phyloP scores from a whole-genome alignment of 257 asterid species.

The Solanum raphanifolium region DNA sequence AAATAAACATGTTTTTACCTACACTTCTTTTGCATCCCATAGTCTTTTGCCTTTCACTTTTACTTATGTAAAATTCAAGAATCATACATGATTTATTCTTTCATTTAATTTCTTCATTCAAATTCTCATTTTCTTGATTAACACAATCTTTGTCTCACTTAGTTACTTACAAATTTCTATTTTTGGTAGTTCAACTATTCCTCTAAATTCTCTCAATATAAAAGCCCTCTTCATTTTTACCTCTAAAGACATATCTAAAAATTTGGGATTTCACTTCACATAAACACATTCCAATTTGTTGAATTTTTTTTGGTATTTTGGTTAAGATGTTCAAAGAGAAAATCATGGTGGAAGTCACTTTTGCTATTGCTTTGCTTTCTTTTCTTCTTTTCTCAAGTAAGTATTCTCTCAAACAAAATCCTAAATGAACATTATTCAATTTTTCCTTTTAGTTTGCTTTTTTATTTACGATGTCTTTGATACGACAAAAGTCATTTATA shows the following conservation, averaged over 20 bases:
- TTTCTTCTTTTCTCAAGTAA: conserved; percentile 40
- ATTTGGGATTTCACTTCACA: background rate
- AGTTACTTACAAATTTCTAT: background rate
- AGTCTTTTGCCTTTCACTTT: conserved; percentile 8
- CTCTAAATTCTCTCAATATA: background rate
- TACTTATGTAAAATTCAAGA: background rate
- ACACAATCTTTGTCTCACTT: background rate
- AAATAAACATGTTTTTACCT: background rate
- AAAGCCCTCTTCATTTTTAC: background rate
- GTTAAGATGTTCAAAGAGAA: conserved; percentile 11
- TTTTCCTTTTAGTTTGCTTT: background rate
- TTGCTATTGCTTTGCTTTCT: conserved; percentile 18
- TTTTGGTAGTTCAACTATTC: background rate
- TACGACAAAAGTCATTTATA: background rate
- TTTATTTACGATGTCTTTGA: rapidly evolving
- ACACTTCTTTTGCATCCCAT: conserved; percentile 4
- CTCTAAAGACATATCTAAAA: background rate
- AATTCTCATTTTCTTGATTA: background rate
- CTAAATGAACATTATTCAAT: background rate
- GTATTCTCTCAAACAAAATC: background rate
- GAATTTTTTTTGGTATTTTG: background rate
- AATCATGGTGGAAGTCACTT: background rate
- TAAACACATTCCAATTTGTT: background rate
- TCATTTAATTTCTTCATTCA: background rate
- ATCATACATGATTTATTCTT: background rate